Evolutionary conservation across 2,329 filamentous ascomycete species (phyloP), one percentile per base, ranked within the genome.

Genomic region (Colletotrichum tropicicola): DNA sequence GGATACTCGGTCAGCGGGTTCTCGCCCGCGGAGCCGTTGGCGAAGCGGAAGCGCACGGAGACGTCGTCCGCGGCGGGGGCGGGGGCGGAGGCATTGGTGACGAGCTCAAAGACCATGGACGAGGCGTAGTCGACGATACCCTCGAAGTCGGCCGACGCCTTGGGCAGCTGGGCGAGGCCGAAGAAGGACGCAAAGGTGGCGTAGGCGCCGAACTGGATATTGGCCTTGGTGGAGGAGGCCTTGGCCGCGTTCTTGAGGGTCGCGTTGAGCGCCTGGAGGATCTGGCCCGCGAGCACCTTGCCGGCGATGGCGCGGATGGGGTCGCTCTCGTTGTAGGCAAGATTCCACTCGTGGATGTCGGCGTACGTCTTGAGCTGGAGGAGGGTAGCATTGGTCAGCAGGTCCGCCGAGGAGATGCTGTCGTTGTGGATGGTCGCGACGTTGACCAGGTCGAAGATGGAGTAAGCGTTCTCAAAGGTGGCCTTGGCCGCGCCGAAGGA

Each of bases 61-160:
- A 90, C 79, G 56, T 88, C 82, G 28, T 80, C 70, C 30, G 52
- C 41, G 62, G 71, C 68, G 10, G 89, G 86, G 74, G 73, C 70
- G 49, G 72, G 59, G 12, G 78, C 82, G 4, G 80, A 79, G 85
- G 85, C 77, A 69, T 83, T 82, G 58, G 87, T 87, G 57, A 89
- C 81, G 21, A 90, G 80, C 82, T 97, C 94, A 75, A 97, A 94
- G 6, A 84, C 84, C 87, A 97, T 93, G 68, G 89, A 89, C 3
- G 90, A 91, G 5, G 93, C 93, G 72, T 97, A 97, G 79, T 94
- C 90, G n/a, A 91, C 89, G 12, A 97, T 82, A 58, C 92, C 92
- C 64, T 81, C 89, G 81, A 97, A 97, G 75, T 92, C 80, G 1
- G 78, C 70, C 63, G 83, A 86, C 2, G 79, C 83, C 12, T 77